phyloP scores from a whole-genome alignment of 1,284 basidiomycete species.

The Stygiomarasmius scandens region DNA sequence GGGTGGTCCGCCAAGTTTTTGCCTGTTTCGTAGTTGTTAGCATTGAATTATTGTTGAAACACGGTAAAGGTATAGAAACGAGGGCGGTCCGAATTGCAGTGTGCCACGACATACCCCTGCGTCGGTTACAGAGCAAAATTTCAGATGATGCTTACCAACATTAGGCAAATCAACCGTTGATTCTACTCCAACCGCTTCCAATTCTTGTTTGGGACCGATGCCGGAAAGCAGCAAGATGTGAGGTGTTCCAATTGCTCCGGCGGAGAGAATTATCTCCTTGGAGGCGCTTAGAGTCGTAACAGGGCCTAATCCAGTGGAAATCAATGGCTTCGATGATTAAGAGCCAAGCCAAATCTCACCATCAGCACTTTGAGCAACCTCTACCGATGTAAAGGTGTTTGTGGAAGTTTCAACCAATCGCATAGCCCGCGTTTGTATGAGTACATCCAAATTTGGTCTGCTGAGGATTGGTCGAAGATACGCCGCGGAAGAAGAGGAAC shows the following conservation, averaged over 20 bases:
- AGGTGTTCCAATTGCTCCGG: slow-evolving; percentile 43
- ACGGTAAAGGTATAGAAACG: too few species aligned
- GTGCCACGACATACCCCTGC: too few species aligned
- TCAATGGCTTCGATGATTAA: background rate
- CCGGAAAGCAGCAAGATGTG: slow-evolving; percentile 50
- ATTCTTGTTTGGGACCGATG: slow-evolving; percentile 37
- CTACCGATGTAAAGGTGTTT: slow-evolving; percentile 24
- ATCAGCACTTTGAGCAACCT: slow-evolving; percentile 27
- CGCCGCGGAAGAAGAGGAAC: slow-evolving; percentile 9
- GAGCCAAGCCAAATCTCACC: slow-evolving; percentile 19
- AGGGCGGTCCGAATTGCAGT: too few species aligned
- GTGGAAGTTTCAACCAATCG: slow-evolving; percentile 4
- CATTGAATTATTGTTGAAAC: too few species aligned
- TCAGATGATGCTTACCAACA: slow-evolving; percentile 23
- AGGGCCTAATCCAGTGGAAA: slow-evolving; percentile 1
- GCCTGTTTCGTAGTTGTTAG: too few species aligned
- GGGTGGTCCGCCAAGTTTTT: slow-evolving; percentile 46
- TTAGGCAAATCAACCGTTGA: slow-evolving; percentile 34
- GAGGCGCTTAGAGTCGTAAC: slow-evolving; percentile 27
- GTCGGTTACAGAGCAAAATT: too few species aligned
- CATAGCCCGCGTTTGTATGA: slow-evolving; percentile 18
- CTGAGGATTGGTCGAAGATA: slow-evolving; percentile 10
- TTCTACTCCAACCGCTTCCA: slow-evolving; percentile 25
- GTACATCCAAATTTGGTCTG: slow-evolving; percentile 21
- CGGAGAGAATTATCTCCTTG: slow-evolving; percentile 47